These are phyloP conservation scores for Penicillium alfredii DNA, from an alignment of 495 filamentous ascomycete species.

Conservation along the genomic window DNA sequence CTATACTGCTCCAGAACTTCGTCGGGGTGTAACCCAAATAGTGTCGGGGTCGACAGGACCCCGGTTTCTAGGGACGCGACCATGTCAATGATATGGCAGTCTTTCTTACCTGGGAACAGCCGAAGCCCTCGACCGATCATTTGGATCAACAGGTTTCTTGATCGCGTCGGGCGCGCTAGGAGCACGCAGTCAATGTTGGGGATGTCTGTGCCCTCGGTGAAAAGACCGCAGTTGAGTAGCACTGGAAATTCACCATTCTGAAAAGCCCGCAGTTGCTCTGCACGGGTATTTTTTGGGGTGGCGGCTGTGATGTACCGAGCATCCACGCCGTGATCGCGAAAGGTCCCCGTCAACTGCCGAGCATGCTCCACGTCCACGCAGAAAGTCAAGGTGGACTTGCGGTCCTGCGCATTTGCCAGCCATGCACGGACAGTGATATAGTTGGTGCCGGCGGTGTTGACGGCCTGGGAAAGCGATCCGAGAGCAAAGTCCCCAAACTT, in stretches of 20 bases:
- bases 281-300: constrained; percentile 60
- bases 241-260: constrained; percentile 72
- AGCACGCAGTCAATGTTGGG: constrained; percentile 95
- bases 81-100: constrained; percentile 97
- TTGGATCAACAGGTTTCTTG: constrained; percentile 84
- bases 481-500: constrained; percentile 73
- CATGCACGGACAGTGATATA: constrained; percentile 78
- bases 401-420: constrained; percentile 62
- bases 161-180: constrained; percentile 81
- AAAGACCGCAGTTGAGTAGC: constrained; percentile 90
- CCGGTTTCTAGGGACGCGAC: constrained; percentile 75
- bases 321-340: constrained; percentile 72
- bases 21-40: constrained; percentile 89
- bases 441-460: constrained; percentile 75
- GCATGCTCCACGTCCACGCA: constrained; percentile 88
- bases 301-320: constrained; percentile 76
- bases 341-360: constrained; percentile 60
- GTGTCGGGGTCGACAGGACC: constrained; percentile 80
- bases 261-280: constrained; percentile 67
- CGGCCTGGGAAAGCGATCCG: constrained; percentile 62
- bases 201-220: constrained; percentile 95
- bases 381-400: constrained; percentile 87
- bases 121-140: constrained; percentile 97
- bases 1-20: constrained; percentile 62
- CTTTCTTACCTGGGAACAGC: constrained; percentile 67